Conservation (phyloP, 2,329 filamentous ascomycete genomes). For the Penicillium sp. region DNA sequence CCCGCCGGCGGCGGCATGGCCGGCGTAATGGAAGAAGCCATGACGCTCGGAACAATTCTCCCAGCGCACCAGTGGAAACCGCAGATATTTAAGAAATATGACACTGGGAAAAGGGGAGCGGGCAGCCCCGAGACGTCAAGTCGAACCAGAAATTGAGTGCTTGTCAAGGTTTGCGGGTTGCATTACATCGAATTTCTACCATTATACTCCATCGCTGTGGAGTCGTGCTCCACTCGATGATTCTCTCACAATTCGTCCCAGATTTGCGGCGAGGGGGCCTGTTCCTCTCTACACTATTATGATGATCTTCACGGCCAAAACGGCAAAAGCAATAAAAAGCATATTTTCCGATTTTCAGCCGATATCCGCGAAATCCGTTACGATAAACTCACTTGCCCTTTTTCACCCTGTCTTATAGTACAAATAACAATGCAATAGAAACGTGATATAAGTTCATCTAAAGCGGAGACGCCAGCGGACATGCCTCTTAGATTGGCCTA, state of each 20-base stretch:
- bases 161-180: neutral
- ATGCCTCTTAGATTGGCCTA: neutral
- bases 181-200: neutral
- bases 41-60: conserved; percentile 6
- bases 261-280: neutral
- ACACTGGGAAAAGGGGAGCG: neutral
- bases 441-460: neutral
- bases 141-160: neutral
- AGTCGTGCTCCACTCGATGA: neutral
- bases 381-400: neutral
- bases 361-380: neutral
- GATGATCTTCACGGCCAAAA: neutral
- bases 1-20: conserved; percentile 29
- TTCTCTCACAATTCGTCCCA: neutral
- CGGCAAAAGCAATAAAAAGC: neutral
- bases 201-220: neutral
- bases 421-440: neutral
- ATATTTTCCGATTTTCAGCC: neutral
- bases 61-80: neutral
- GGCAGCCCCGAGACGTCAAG: neutral
- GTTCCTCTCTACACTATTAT: neutral
- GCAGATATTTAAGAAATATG: neutral
- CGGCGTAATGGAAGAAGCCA: conserved; percentile 23
- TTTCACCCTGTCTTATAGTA: neutral
- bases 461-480: neutral